Base-by-base conservation (phyloP, 2,329 filamentous ascomycete species). In the Hirsutella thompsonii region DNA sequence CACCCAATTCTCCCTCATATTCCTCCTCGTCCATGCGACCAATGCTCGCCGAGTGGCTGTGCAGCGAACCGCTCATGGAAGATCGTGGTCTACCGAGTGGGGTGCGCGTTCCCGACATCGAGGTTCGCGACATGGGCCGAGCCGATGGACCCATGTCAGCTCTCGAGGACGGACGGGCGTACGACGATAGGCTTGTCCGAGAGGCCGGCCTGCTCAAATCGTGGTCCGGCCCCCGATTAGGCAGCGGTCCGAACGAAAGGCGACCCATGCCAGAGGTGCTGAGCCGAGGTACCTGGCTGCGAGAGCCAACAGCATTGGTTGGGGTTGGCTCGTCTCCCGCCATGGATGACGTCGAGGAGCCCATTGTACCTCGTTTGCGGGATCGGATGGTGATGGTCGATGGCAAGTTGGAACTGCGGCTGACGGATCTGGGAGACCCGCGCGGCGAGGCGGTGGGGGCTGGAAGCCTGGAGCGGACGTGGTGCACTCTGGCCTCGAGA, bases 401-500 rank as follows among this genome's bases (percentile, higher is more conserved):
- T 36, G 76, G 74, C 41, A 50, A 29, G 38, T 32, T 34, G 11
- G 41, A 11, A 19, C 45, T 41, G 16, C 43, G 39, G 20, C 38
- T 41, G 14, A 23, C 42, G 13, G 60, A 58, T 40, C 85, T 76
- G 19, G 89, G 87, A n/a, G 88, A 94, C 4, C 75, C 73, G 37
- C 81, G 79, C 16, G 89, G 87, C 4, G 89, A 88, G 0, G 83
- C 72, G 8, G 77, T 72, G 2, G 89, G 86, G 2, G 83, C 86
- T 2, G 92, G 92, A 18, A 98, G 74, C 62, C 92, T 94, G 32
- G 90, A 95, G 50, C 88, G 80, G 16, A 83, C 92, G 20, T 82
- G 87, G 46, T 96, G 88, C 9, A 98, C 90, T 36, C 92, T 78
- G 47, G 92, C 86, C 60, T 96, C 92, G 46, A 98, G 79, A 50